Conservation (phyloP, 106 monocot genomes). For the Amphibolis antarctica region DNA sequence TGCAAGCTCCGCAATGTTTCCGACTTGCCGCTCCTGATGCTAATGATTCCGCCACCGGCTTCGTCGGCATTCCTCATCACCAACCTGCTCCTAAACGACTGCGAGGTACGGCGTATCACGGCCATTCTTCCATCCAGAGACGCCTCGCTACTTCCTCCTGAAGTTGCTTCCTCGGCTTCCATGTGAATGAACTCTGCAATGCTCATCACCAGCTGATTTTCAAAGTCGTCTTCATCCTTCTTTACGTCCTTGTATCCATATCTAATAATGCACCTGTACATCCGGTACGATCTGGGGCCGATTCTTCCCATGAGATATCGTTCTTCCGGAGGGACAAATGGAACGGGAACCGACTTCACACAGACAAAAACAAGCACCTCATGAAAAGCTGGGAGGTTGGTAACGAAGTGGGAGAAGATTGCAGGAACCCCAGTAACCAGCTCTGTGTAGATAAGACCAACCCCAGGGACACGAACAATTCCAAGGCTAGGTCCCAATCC, state of each 20-base stretch:
- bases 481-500: constrained; percentile 77
- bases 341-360: constrained; percentile 60
- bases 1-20: constrained; percentile 44
- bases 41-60: background rate
- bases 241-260: constrained; percentile 72
- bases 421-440: constrained; percentile 68
- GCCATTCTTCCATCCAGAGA: constrained; percentile 73
- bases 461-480: constrained; percentile 80
- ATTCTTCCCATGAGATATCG: constrained; percentile 62
- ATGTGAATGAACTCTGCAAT: constrained; percentile 79
- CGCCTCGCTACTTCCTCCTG: constrained; percentile 34
- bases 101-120: constrained; percentile 29
- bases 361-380: constrained; percentile 75
- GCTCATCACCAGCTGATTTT: constrained; percentile 59
- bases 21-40: constrained; percentile 45
- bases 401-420: constrained; percentile 88
- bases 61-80: constrained; percentile 28
- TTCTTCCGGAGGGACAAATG: constrained; percentile 48
- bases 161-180: constrained; percentile 50
- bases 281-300: constrained; percentile 45
- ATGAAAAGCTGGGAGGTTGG: constrained; percentile 75
- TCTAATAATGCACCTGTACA: constrained; percentile 71
- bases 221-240: constrained; percentile 52
- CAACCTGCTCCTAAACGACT: constrained; percentile 24
- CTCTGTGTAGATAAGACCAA: constrained; percentile 78